These are phyloP conservation scores for Galerina sulciceps DNA, from an alignment of 768 basidiomycete genomes.

Conservation along the genomic window DNA sequence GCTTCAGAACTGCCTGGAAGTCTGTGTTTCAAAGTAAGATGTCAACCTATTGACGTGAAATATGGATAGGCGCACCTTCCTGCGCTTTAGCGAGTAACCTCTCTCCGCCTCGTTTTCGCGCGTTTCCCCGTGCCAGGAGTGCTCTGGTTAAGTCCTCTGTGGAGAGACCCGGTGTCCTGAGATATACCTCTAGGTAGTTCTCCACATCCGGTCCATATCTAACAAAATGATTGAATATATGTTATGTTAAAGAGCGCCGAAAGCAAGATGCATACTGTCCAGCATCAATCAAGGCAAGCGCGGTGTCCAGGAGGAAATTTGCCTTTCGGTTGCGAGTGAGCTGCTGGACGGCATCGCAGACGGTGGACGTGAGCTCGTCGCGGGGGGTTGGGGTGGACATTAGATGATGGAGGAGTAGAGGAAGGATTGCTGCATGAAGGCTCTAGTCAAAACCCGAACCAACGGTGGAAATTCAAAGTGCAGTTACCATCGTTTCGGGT, in stretches of 20 bases:
- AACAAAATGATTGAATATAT: conserved; percentile 1
- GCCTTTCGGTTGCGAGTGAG: conserved; percentile 49
- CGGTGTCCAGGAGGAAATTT: conserved; percentile 53
- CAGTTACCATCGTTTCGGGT: conserved; percentile 31
- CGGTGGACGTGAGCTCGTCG: conserved; percentile 58
- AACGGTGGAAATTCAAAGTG: conserved; percentile 16
- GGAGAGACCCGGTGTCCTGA: conserved; percentile 61
- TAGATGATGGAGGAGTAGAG: conserved; percentile 17
- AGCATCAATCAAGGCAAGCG: conserved; percentile 50
- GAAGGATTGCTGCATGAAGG: conserved; percentile 12
- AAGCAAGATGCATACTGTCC: conserved; percentile 44
- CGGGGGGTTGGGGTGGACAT: conserved; percentile 31
- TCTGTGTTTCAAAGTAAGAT: conserved; percentile 38
- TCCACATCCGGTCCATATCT: conserved; percentile 71
- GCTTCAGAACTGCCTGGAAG: conserved; percentile 59
- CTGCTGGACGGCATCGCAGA: conserved; percentile 50
- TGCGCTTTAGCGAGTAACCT: conserved; percentile 59
- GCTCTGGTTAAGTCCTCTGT: conserved; percentile 56
- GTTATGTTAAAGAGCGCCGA: conserved; percentile 1
- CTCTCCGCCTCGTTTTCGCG: conserved; percentile 59
- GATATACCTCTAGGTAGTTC: conserved; percentile 67
- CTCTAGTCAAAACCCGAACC: conserved; percentile 14
- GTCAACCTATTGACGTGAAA: no score
- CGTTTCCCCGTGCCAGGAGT: conserved; percentile 61
- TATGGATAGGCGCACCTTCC: conserved; percentile 43